Evolutionary conservation across 305 asterid genomes (phyloP).

Genomic region (Fraxinus velutina): DNA sequence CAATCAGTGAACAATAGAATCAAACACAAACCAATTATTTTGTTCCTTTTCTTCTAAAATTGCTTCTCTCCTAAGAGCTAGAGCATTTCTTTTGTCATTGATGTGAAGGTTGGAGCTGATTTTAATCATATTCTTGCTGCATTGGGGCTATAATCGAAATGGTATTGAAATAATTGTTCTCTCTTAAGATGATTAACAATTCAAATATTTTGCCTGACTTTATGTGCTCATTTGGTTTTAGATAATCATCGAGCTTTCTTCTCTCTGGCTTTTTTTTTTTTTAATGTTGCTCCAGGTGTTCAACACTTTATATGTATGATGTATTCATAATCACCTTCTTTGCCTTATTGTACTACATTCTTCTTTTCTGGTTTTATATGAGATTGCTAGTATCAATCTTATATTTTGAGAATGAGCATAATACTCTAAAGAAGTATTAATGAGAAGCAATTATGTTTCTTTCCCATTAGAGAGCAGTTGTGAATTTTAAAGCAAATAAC

Average conservation of each 20-base stretch:
- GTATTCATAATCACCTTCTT: not conserved
- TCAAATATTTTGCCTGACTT: conserved; percentile 41
- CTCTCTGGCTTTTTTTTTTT: conserved; percentile 14
- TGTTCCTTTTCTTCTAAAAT: conserved; percentile 37
- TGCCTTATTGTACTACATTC: not conserved
- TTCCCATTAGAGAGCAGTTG: not conserved
- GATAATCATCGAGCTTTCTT: conserved; percentile 17
- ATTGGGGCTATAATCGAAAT: conserved; percentile 77
- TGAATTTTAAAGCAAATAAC: not conserved
- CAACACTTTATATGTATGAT: not conserved
- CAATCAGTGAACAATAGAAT: conserved; percentile 1
- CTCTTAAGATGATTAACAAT: conserved; percentile 72
- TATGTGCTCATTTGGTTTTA: conserved; percentile 21
- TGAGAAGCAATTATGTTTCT: not conserved
- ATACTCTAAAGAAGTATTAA: not conserved
- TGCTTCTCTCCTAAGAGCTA: conserved; percentile 62
- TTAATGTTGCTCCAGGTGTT: not conserved
- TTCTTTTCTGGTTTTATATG: not conserved
- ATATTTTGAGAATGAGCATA: not conserved
- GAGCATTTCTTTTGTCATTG: conserved; percentile 82
- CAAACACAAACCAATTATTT: conserved; percentile 25
- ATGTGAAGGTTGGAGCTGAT: conserved; percentile 93
- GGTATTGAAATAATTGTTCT: conserved; percentile 72
- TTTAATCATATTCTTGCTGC: conserved; percentile 83
- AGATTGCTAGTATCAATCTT: not conserved